phyloP scores from a whole-genome alignment of 2,329 filamentous ascomycete species.

The Beauveria medogensis region DNA sequence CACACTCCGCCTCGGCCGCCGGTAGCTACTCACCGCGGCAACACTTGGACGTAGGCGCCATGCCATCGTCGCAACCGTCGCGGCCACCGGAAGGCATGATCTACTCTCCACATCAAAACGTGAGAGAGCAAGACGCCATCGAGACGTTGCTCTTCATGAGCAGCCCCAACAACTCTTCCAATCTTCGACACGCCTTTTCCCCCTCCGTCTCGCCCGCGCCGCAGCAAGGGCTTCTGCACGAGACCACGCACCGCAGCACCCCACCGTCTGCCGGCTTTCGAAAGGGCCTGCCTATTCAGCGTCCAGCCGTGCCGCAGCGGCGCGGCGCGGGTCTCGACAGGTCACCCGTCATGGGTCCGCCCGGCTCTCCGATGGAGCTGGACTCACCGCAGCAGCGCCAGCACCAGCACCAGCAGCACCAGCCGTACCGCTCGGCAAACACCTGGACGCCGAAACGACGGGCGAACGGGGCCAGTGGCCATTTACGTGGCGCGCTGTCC shows the following conservation, averaged over 20 bases:
- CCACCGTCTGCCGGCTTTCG: conserved; percentile 40
- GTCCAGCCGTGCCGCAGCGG: conserved; percentile 34
- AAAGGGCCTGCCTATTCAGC: conserved; percentile 43
- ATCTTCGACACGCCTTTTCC: conserved; percentile 49
- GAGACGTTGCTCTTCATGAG: conserved; percentile 77
- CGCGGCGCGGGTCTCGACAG: conserved; percentile 41
- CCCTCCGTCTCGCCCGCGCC: conserved; percentile 30
- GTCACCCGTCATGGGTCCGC: conserved; percentile 28
- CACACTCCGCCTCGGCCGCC: conserved; percentile 38
- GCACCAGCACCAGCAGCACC: conserved; percentile 11
- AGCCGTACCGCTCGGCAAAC: conserved; percentile 19
- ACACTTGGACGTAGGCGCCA: conserved; percentile 31
- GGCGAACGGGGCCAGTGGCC: conserved; percentile 30
- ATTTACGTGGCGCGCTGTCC: conserved; percentile 35
- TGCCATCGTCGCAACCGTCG: conserved; percentile 25
- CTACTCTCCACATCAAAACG: conserved; percentile 57
- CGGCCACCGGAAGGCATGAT: conserved; percentile 45
- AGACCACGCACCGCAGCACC: conserved; percentile 21
- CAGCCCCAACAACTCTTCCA: conserved; percentile 63
- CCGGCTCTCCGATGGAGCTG: conserved; percentile 39
- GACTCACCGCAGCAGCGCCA: conserved; percentile 25
- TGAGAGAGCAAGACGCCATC: conserved; percentile 72
- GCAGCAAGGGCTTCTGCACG: conserved; percentile 14
- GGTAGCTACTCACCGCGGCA: conserved; percentile 26
- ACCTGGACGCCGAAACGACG: conserved; percentile 35